Evolutionary conservation across 2,329 filamentous ascomycete genomes (phyloP).

Genomic region (Xylariaceae sp.): DNA sequence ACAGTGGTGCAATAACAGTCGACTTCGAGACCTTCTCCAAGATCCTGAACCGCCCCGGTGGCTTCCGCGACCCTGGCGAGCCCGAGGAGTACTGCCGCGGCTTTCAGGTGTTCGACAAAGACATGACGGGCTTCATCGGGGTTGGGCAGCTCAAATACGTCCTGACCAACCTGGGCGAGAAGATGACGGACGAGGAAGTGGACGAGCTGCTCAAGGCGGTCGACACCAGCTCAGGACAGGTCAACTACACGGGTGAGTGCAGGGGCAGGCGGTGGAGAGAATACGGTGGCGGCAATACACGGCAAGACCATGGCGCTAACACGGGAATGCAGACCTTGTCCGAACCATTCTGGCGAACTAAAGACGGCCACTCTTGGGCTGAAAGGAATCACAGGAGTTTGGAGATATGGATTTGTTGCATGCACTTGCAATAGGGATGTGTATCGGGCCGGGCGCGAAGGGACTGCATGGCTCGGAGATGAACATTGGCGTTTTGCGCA

Average conservation of each 20-base stretch:
- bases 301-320: too few relatives aligned
- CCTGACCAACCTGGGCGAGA: conserved; percentile 94
- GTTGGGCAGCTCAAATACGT: conserved; percentile 98
- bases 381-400: conserved; percentile 17
- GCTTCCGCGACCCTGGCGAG: conserved; percentile 96
- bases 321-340: conserved; percentile 74
- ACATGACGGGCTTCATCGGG: conserved; percentile 95
- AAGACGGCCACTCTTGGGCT: conserved; percentile 9
- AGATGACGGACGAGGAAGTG: conserved; percentile 98
- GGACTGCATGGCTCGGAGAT: conserved; percentile 17
- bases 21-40: conserved; percentile 97
- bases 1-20: conserved; percentile 49
- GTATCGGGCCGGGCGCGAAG: conserved; percentile 4
- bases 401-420: conserved; percentile 11
- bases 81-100: conserved; percentile 97
- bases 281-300: too few relatives aligned
- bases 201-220: conserved; percentile 98
- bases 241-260: conserved; percentile 84
- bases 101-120: conserved; percentile 99
- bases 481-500: conserved; percentile 20
- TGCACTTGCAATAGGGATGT: conserved; percentile 10
- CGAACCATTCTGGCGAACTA: conserved; percentile 82
- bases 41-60: conserved; percentile 92
- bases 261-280: not conserved
- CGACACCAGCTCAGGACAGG: conserved; percentile 90